These are phyloP conservation scores for Tulasnella sp. DNA, from an alignment of 768 basidiomycete species.

Conservation along the genomic window DNA sequence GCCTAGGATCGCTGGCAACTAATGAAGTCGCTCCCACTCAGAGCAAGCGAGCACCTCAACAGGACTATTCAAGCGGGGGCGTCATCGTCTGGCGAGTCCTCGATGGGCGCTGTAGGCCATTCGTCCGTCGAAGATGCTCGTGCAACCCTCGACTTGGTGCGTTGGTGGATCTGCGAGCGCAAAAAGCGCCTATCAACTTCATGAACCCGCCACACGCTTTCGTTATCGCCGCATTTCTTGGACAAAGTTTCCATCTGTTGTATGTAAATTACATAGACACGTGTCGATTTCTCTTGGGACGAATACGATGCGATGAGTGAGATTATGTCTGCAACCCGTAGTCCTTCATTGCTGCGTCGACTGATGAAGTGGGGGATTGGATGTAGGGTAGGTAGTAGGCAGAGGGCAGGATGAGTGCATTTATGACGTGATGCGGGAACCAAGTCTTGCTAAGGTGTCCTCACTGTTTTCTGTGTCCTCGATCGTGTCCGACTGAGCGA, in stretches of 20 bases:
- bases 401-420: neutral
- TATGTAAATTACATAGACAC: constrained; percentile 9
- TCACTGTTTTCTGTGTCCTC: constrained; percentile 45
- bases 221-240: neutral
- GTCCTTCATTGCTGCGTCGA: constrained; percentile 1
- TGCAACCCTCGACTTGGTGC: constrained; percentile 83
- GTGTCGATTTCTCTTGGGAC: neutral
- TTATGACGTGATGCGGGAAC: constrained; percentile 29
- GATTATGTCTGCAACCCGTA: neutral
- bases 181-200: constrained; percentile 14
- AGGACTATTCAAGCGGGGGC: constrained; percentile 75
- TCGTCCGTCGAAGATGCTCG: constrained; percentile 86
- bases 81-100: constrained; percentile 6
- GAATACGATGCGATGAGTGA: neutral
- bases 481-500: constrained; percentile 43
- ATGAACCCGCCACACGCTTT: neutral
- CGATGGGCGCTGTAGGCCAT: constrained; percentile 68
- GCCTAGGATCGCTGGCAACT: neutral
- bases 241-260: constrained; percentile 10
- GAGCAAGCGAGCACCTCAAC: constrained; percentile 77
- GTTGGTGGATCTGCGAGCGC: constrained; percentile 71
- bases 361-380: neutral
- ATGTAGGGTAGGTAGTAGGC: neutral
- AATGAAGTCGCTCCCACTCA: constrained; percentile 38
- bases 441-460: constrained; percentile 43